A percentile compares a stretch with the other conserved stretches of the same genome.
Evolutionary conservation across 805 yeast genomes (phyloP).

Genomic region (Yamadazyma paraphyllophila): DNA sequence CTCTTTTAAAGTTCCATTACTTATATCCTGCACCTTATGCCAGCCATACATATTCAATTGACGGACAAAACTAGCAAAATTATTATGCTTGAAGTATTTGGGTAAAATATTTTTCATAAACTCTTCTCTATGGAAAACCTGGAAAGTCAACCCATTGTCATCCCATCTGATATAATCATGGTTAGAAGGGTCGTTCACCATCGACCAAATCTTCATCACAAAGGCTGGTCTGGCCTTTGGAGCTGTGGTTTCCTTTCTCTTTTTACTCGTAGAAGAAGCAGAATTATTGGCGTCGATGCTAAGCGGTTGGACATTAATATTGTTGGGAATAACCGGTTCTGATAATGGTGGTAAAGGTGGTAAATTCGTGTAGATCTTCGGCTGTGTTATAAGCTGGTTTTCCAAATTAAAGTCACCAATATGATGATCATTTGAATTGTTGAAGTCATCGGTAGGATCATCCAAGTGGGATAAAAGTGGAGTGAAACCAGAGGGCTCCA

Average conservation of each 20-base stretch:
- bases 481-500: slow-evolving; percentile 11
- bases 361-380: slow-evolving; percentile 13
- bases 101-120: slow-evolving; percentile 86
- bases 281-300: slow-evolving; percentile 2
- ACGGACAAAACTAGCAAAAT: slow-evolving; percentile 42
- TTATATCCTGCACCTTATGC: slow-evolving; percentile 96
- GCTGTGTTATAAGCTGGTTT: slow-evolving; percentile 12
- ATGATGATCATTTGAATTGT: neutral
- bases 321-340: slow-evolving; percentile 27
- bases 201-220: slow-evolving; percentile 90
- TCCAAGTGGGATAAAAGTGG: slow-evolving; percentile 11
- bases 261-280: slow-evolving; percentile 4
- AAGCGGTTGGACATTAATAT: slow-evolving; percentile 18
- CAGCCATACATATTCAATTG: slow-evolving; percentile 87
- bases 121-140: slow-evolving; percentile 77
- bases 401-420: slow-evolving; percentile 2
- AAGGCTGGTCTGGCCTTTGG: slow-evolving; percentile 80
- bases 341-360: slow-evolving; percentile 31
- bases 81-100: slow-evolving; percentile 66
- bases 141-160: slow-evolving; percentile 80
- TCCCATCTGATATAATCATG: slow-evolving; percentile 77
- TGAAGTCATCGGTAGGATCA: slow-evolving; percentile 6
- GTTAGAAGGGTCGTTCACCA: slow-evolving; percentile 83
- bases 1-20: slow-evolving; percentile 59
- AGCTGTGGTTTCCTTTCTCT: slow-evolving; percentile 28